Percentiles rank a stretch among this genome's conserved stretches.
phyloP scores from a whole-genome alignment of 192 early-diverging fungal genomes.

The Gaertneriomyces sp. region DNA sequence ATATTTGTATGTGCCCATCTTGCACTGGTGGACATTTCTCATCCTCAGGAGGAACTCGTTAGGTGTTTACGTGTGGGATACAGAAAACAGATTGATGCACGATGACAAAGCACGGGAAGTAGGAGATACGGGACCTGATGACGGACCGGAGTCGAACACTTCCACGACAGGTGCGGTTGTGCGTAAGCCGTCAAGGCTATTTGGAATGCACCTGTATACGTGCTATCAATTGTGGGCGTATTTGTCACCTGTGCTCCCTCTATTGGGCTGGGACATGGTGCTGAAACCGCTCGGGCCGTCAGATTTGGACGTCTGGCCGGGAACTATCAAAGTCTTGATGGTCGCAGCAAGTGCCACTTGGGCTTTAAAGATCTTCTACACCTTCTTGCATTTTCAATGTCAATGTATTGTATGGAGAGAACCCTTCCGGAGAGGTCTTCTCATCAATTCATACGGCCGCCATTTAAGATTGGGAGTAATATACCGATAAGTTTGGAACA shows the following conservation, averaged over 20 bases:
- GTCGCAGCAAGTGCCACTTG: constrained; percentile 8
- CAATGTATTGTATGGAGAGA: constrained; percentile 20
- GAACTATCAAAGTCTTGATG: constrained; percentile 10
- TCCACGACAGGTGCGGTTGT: too few species aligned
- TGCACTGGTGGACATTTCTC: constrained; percentile 28
- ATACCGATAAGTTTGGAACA: constrained; percentile 12
- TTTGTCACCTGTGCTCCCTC: constrained; percentile 19
- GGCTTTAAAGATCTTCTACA: constrained; percentile 21
- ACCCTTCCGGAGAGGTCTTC: constrained; percentile 16
- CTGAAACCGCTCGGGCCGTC: constrained; percentile 16
- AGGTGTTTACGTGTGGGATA: constrained; percentile 17
- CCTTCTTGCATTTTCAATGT: constrained; percentile 25
- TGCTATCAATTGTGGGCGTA: constrained; percentile 22
- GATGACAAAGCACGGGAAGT: background rate
- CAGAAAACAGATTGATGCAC: constrained; percentile 15
- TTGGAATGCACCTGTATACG: background rate
- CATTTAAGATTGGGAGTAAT: constrained; percentile 23
- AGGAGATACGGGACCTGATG: background rate
- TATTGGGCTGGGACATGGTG: constrained; percentile 18
- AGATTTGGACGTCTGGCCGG: constrained; percentile 25
- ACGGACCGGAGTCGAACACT: background rate
- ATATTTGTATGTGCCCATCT: constrained; percentile 16
- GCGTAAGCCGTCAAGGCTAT: too few species aligned
- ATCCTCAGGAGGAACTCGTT: constrained; percentile 8
- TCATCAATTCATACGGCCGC: constrained; percentile 10